These are phyloP conservation scores for Cerrena zonata DNA, from an alignment of 1,284 basidiomycete genomes.

Conservation along the genomic window DNA sequence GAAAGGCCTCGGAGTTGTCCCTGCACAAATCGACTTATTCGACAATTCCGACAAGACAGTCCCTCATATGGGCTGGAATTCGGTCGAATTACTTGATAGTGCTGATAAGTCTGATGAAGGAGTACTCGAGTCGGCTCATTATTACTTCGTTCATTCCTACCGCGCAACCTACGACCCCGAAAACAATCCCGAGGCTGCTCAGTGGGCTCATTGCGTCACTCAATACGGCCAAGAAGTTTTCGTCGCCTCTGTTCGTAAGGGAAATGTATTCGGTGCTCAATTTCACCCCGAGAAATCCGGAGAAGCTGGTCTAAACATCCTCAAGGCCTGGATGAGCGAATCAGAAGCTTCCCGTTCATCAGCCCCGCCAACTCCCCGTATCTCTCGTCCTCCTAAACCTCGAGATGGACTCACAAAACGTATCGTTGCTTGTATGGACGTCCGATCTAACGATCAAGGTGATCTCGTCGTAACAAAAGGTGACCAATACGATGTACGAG, in stretches of 20 bases:
- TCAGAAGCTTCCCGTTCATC: conserved; percentile 37
- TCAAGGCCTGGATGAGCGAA: conserved; percentile 79
- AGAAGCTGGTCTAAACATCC: conserved; percentile 77
- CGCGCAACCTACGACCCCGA: conserved; percentile 69
- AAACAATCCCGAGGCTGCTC: conserved; percentile 45
- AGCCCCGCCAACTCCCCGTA: conserved; percentile 27
- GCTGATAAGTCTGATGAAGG: conserved; percentile 38
- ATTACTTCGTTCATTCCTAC: conserved; percentile 98
- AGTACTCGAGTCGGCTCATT: conserved; percentile 53
- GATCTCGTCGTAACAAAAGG: conserved; percentile 99
- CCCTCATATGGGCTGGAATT: conserved; percentile 98
- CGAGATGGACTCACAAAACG: conserved; percentile 81
- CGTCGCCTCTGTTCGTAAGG: conserved; percentile 76
- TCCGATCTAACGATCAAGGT: conserved; percentile 91
- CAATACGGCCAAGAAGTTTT: conserved; percentile 95
- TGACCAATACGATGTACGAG: conserved; percentile 97
- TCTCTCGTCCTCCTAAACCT: conserved; percentile 34
- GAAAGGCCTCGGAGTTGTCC: conserved; percentile 69
- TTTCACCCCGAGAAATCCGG: conserved; percentile 99
- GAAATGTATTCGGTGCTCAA: conserved; percentile 90
- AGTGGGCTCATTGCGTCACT: conserved; percentile 83
- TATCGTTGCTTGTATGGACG: conserved; percentile 96
- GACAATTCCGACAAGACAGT: conserved; percentile 74
- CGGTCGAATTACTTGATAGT: conserved; percentile 51
- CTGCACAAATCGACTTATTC: conserved; percentile 66